phyloP scores from a whole-genome alignment of 2,329 filamentous ascomycete species.

The Colletotrichum godetiae region DNA sequence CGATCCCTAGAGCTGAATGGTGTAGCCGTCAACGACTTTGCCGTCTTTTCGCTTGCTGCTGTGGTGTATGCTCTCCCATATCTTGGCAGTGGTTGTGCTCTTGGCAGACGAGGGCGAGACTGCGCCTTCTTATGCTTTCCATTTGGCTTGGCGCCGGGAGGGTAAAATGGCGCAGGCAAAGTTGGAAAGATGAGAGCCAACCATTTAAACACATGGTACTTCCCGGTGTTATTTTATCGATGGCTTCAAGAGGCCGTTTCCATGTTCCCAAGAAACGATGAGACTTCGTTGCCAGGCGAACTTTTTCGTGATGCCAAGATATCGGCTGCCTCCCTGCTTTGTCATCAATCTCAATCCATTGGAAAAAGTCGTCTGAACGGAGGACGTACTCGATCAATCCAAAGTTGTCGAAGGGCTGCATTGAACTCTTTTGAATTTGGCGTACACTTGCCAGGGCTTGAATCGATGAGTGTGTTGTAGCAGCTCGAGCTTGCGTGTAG shows the following conservation, averaged over 20 bases:
- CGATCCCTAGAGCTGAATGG: not conserved
- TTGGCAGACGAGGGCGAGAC: slow-evolving; percentile 9
- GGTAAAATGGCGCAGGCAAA: slow-evolving; percentile 11
- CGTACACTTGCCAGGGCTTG: no score
- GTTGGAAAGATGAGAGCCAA: slow-evolving; percentile 7
- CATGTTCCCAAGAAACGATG: not conserved
- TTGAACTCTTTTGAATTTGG: no score
- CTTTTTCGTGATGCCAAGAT: not conserved
- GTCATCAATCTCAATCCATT: not conserved
- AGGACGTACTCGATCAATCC: not conserved
- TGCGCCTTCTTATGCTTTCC: slow-evolving; percentile 24
- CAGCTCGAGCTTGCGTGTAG: not conserved
- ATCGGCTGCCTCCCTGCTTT: not conserved
- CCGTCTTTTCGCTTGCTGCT: not conserved
- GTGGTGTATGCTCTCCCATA: not conserved
- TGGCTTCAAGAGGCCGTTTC: not conserved
- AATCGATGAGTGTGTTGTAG: no score
- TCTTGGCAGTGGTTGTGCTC: slow-evolving; percentile 19
- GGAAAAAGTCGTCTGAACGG: not conserved
- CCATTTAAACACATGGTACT: slow-evolving; percentile 11
- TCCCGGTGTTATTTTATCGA: not conserved
- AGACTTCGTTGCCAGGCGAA: not conserved
- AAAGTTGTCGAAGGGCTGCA: no score
- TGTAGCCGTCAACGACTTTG: not conserved
- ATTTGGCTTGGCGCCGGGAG: not conserved